Conservation (phyloP, 164 flowering plant species). For the Liquidambar formosana region DNA sequence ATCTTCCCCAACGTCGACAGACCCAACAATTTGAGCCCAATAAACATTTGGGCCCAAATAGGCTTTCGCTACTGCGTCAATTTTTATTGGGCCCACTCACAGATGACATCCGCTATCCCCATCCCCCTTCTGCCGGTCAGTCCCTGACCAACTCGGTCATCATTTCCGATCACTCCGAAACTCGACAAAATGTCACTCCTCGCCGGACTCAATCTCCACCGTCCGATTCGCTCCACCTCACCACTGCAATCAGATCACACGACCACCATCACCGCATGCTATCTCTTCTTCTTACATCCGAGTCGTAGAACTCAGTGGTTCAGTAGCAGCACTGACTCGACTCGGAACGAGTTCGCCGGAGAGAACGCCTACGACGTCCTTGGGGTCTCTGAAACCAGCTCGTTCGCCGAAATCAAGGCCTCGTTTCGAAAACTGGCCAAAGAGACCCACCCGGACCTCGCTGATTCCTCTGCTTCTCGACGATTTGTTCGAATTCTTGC, state of each 20-base stretch:
- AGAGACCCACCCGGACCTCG: conserved; percentile 85
- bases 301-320: conserved; percentile 29
- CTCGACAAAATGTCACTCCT: conserved; percentile 10
- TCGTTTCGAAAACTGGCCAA: conserved; percentile 83
- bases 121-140: no score
- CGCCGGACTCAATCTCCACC: conserved; percentile 2
- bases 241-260: neutral
- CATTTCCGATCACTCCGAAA: neutral
- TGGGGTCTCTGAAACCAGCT: conserved; percentile 63
- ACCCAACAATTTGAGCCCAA: no score
- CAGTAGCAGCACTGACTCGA: conserved; percentile 34
- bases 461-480: conserved; percentile 42
- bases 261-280: neutral
- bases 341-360: conserved; percentile 40
- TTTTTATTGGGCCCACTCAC: no score
- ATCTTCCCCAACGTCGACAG: no score
- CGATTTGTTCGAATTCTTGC: conserved; percentile 81
- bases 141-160: neutral
- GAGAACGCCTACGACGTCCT: conserved; percentile 72
- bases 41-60: no score
- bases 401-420: conserved; percentile 73
- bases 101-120: no score
- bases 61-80: no score
- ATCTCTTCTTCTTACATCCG: neutral
- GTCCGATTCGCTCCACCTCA: neutral